Percentiles rank a stretch among this genome's conserved stretches.
These are phyloP conservation scores for Pseudonectria foliicola DNA, from an alignment of 2,329 filamentous ascomycete genomes.

Conservation along the genomic window DNA sequence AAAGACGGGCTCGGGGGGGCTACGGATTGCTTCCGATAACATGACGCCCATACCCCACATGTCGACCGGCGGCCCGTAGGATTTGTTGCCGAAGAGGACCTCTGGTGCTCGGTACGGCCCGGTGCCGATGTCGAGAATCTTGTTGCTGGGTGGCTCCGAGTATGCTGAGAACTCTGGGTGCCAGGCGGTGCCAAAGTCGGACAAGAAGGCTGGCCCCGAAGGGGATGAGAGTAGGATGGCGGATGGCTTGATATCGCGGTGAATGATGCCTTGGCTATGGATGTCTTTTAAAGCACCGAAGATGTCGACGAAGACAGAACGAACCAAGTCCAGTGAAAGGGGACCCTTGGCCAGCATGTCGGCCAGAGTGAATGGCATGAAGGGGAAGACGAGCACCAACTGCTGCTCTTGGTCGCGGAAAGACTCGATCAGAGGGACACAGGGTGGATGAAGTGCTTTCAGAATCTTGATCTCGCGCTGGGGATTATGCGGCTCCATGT, in stretches of 20 bases:
- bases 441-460: conserved; percentile 43
- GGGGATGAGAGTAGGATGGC: conserved; percentile 69
- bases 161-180: conserved; percentile 49
- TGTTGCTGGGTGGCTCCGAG: conserved; percentile 60
- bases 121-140: conserved; percentile 90
- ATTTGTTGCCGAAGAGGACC: conserved; percentile 73
- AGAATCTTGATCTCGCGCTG: conserved; percentile 74
- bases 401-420: conserved; percentile 65
- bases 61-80: conserved; percentile 68
- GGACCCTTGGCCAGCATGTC: conserved; percentile 51
- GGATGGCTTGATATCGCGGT: conserved; percentile 90
- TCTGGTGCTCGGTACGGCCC: conserved; percentile 88
- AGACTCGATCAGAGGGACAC: conserved; percentile 63
- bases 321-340: conserved; percentile 26
- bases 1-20: conserved; percentile 60
- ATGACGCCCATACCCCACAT: conserved; percentile 86
- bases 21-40: conserved; percentile 64
- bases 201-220: conserved; percentile 66
- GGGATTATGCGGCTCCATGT: conserved; percentile 76
- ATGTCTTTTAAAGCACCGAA: conserved; percentile 65
- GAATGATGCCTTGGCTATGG: conserved; percentile 71
- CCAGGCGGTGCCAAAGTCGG: conserved; percentile 94
- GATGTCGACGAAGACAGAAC: conserved; percentile 53
- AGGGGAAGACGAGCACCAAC: conserved; percentile 80
- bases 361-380: conserved; percentile 66